Percentiles rank a stretch among this genome's conserved stretches.
These are phyloP conservation scores for Trypanosoma scelopori DNA, from an alignment of 208 protist species.

Conservation along the genomic window DNA sequence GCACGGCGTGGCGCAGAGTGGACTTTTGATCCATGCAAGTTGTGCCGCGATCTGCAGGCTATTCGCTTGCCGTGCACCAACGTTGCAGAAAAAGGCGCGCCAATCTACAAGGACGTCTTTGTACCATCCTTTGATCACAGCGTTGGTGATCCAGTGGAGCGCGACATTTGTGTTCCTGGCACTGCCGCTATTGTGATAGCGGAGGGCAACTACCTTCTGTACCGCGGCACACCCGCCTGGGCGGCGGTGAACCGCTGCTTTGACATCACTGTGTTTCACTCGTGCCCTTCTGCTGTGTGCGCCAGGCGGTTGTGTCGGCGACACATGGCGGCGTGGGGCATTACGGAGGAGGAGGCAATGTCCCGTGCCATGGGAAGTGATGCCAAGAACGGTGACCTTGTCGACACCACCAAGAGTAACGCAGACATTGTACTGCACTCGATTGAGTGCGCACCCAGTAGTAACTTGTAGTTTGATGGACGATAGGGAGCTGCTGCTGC, in stretches of 20 bases:
- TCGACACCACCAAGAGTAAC: constrained; percentile 51
- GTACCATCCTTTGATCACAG: constrained; percentile 82
- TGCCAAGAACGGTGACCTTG: constrained; percentile 65
- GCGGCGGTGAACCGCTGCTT: constrained; percentile 55
- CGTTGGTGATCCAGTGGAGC: constrained; percentile 56
- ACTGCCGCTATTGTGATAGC: constrained; percentile 57
- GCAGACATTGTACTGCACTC: constrained; percentile 64
- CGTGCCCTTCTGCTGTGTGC: constrained; percentile 40
- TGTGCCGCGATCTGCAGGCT: constrained; percentile 48
- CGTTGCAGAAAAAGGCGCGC: neutral
- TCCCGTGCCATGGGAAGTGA: constrained; percentile 64
- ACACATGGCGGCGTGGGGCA: constrained; percentile 74
- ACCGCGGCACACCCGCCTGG: constrained; percentile 58
- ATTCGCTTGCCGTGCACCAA: constrained; percentile 24
- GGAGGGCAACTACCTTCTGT: constrained; percentile 82
- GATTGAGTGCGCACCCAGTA: constrained; percentile 22
- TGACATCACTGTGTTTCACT: constrained; percentile 66
- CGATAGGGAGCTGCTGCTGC: neutral
- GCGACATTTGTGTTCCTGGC: constrained; percentile 44
- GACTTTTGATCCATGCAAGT: constrained; percentile 69
- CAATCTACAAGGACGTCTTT: constrained; percentile 46
- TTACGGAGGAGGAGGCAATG: constrained; percentile 50
- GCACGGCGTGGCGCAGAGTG: constrained; percentile 71
- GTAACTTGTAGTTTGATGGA: neutral
- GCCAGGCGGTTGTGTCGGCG: constrained; percentile 53